phyloP scores from a whole-genome alignment of 2,329 filamentous ascomycete genomes.

The Bertia moriformis region DNA sequence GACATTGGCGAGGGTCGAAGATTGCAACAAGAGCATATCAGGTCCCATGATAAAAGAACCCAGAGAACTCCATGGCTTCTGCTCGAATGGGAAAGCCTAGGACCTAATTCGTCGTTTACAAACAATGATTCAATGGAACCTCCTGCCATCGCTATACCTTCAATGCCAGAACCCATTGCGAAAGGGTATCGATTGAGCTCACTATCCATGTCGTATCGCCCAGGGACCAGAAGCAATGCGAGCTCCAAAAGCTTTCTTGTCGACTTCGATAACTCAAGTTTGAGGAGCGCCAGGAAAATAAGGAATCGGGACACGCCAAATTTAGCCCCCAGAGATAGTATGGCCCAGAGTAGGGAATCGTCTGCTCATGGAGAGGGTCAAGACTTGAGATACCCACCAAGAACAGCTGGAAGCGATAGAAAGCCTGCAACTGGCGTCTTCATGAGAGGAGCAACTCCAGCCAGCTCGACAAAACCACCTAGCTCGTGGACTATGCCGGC shows the following conservation, averaged over 20 bases:
- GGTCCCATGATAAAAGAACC: conserved; percentile 69
- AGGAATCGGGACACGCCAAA: too few relatives aligned
- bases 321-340: too few relatives aligned
- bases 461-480: not conserved
- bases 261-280: not conserved
- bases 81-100: conserved; percentile 25
- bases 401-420: too few relatives aligned
- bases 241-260: not conserved
- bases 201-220: not conserved
- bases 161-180: not conserved
- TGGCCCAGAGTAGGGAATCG: too few relatives aligned
- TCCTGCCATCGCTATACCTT: conserved; percentile 1
- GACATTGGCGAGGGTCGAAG: conserved; percentile 57
- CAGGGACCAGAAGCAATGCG: not conserved
- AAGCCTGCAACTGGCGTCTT: too few relatives aligned
- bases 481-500: not conserved
- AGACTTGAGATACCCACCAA: too few relatives aligned
- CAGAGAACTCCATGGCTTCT: conserved; percentile 66
- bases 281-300: not conserved
- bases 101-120: conserved; percentile 15
- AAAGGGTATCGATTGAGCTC: not conserved
- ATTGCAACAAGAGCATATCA: conserved; percentile 70
- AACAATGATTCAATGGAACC: conserved; percentile 3
- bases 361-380: too few relatives aligned
- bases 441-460: too few relatives aligned